Evolutionary conservation across 805 yeast genomes (phyloP), one percentile per base, ranked within the genome.

Genomic region (Starmerella etchellsii): DNA sequence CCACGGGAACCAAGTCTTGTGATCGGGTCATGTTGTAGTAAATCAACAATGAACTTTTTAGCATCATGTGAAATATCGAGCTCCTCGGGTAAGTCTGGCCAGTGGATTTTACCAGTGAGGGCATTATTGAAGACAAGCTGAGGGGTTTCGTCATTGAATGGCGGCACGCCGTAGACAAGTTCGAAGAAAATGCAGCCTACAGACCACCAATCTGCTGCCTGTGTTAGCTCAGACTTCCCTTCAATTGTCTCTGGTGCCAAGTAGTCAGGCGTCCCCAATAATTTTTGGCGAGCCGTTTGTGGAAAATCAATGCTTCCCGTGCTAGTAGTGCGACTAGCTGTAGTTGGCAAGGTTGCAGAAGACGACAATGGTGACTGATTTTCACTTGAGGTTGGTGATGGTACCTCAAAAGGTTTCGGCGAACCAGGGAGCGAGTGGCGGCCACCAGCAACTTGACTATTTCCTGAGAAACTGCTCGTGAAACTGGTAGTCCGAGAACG

Each of bases 171-270:
- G 58, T 79, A 81, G 31, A 84, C 56, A 55, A 91, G 79, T 61
- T 91, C 99, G 65, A 88, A 91, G 42, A 88, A 61, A 11, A 91
- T 84, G 59, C 97, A 88, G 0, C 99, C 99, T 26, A 88, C 73
- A 2, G 97, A 83, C 99, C 99, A 91, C 98, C 98, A 87, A 63
- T 87, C 96, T n/a, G 88, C 76, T 47, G 77, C 72, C 48, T 76
- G 85, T 46, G 77, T 81, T 13, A 47, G 43, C 57, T 88, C 95
- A 0, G 81, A 79, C 1, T 70, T 67, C 30, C 96, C 97, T 31
- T 71, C 66, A 46, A 91, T 84, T 0, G 95, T 87, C 57, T 91
- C 99, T 0, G 99, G 99, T 0, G 99, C 94, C 30, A 93, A 69
- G 59, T 91, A 91, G 58, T 91, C 98, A 0, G 99, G 99, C 0